Evolutionary conservation across 1,284 basidiomycete species (phyloP).

Genomic region (Rhodotorula sp.): DNA sequence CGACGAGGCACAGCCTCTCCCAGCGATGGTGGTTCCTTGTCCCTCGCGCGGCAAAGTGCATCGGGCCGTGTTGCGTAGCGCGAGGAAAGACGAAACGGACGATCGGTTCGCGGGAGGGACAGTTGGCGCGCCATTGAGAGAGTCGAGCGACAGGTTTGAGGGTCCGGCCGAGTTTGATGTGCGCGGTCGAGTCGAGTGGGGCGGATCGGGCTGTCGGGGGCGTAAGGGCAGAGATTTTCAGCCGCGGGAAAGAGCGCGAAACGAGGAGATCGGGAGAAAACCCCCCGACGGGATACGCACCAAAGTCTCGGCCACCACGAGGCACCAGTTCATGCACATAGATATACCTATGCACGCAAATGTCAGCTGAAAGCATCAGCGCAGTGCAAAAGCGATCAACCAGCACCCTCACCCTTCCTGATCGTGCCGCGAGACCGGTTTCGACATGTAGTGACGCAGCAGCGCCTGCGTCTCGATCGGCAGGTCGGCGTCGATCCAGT

Average conservation of each 20-base stretch:
- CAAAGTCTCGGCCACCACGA: neutral
- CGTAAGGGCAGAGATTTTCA: too few relatives aligned
- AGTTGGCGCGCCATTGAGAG: conserved; percentile 29
- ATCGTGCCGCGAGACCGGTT: conserved; percentile 23
- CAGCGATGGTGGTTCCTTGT: conserved; percentile 32
- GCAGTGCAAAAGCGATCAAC: neutral
- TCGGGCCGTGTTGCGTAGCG: neutral
- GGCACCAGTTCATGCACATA: conserved; percentile 42
- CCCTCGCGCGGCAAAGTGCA: conserved; percentile 15
- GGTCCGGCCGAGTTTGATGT: conserved; percentile 42
- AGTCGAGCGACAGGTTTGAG: conserved; percentile 34
- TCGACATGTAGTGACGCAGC: conserved; percentile 39
- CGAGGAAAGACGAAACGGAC: conserved; percentile 39
- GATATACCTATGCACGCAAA: conserved; percentile 25
- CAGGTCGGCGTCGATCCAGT: conserved; percentile 26
- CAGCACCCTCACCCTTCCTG: conserved; percentile 23
- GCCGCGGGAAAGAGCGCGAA: neutral
- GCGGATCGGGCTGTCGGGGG: too few relatives aligned
- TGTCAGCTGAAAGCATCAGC: neutral
- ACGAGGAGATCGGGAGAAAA: too few relatives aligned
- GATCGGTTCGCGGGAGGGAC: conserved; percentile 35
- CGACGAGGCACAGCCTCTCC: conserved; percentile 42
- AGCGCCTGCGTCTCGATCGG: conserved; percentile 36
- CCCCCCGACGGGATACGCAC: neutral
- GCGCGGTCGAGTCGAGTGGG: neutral